These are phyloP conservation scores for Ananas comosus DNA, from an alignment of 176 grass and related monocot species.

Conservation along the genomic window DNA sequence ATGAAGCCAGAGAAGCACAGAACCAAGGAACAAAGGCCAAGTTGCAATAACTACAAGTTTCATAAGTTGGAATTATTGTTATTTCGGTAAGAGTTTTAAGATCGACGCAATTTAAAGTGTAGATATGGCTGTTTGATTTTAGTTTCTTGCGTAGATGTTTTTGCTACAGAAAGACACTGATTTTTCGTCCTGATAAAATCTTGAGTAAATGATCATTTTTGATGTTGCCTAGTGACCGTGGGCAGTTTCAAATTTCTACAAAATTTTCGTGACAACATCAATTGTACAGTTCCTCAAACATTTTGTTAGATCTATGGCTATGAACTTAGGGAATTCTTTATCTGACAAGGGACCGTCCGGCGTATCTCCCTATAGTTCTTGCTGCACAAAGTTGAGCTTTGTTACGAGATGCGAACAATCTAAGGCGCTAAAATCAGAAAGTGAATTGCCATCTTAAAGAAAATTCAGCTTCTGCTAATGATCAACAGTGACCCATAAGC, in stretches of 20 bases:
- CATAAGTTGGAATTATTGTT: too few relatives aligned
- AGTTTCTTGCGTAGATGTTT: too few relatives aligned
- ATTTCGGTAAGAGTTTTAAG: too few relatives aligned
- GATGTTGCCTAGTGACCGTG: too few relatives aligned
- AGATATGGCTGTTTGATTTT: too few relatives aligned
- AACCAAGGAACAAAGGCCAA: neutral
- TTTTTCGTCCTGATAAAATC: too few relatives aligned
- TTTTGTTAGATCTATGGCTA: neutral
- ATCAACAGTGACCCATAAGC: neutral
- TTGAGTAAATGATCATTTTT: too few relatives aligned
- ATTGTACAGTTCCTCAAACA: neutral
- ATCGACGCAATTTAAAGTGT: too few relatives aligned
- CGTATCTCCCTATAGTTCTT: constrained; percentile 32
- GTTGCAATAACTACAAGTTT: neutral
- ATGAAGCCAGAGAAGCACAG: constrained; percentile 2
- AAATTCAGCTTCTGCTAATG: constrained; percentile 37
- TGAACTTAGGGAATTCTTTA: neutral
- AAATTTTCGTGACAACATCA: neutral
- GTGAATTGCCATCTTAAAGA: constrained; percentile 35
- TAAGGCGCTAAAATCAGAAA: constrained; percentile 38
- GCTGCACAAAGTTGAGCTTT: constrained; percentile 23
- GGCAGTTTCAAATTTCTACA: too few relatives aligned
- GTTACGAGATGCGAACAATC: constrained; percentile 3
- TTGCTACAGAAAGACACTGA: too few relatives aligned
- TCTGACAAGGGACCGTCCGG: constrained; percentile 7